Conservation (phyloP, 768 basidiomycete genomes). For the Exidia glandulosa region DNA sequence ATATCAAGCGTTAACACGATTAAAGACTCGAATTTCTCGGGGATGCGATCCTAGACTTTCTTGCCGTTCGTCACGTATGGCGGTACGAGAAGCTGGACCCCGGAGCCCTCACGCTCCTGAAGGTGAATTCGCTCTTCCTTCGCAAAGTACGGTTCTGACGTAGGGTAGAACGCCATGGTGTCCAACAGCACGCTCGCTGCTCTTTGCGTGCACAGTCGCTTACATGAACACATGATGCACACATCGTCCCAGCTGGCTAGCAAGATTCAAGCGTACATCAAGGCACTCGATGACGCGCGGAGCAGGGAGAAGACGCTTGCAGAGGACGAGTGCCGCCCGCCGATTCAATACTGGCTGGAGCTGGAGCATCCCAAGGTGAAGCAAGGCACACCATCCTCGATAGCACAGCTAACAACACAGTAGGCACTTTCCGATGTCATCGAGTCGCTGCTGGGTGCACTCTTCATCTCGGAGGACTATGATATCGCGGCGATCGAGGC, state of each 20-base stretch:
- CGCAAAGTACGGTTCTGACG: too few species aligned
- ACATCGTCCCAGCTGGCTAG: constrained; percentile 41
- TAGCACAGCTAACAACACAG: constrained; percentile 1
- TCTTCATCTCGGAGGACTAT: constrained; percentile 69
- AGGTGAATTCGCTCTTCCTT: constrained; percentile 30
- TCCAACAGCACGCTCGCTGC: constrained; percentile 71
- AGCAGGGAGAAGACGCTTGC: constrained; percentile 36
- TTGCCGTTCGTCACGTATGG: constrained; percentile 64
- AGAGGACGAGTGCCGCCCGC: constrained; percentile 34
- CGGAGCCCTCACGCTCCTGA: constrained; percentile 68
- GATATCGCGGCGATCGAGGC: constrained; percentile 46
- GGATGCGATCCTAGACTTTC: constrained; percentile 75
- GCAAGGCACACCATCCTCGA: constrained; percentile 3
- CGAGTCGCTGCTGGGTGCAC: constrained; percentile 68
- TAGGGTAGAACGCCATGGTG: constrained; percentile 69
- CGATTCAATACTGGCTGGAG: constrained; percentile 71
- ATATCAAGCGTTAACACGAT: constrained; percentile 52
- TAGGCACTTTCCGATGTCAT: constrained; percentile 72
- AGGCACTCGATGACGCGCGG: constrained; percentile 33
- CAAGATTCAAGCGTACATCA: constrained; percentile 43
- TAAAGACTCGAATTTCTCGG: constrained; percentile 70
- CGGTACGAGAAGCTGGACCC: constrained; percentile 55
- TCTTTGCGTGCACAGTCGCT: constrained; percentile 56
- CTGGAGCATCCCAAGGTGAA: constrained; percentile 72
- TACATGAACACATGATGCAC: constrained; percentile 50